phyloP scores from a whole-genome alignment of 768 basidiomycete genomes.

The Auricularia sp. region DNA sequence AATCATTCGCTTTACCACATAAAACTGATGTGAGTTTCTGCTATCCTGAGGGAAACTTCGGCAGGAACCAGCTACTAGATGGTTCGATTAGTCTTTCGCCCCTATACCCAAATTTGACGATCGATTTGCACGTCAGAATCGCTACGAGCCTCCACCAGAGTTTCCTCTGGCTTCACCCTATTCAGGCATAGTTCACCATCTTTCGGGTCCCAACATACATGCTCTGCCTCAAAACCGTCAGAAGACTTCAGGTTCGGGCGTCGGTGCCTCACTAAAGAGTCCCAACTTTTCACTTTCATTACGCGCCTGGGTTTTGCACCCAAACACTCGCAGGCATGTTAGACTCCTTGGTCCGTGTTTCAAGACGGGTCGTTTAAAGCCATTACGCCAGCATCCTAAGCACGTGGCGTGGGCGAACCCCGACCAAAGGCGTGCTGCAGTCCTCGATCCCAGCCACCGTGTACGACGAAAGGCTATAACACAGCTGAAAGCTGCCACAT shows the following conservation, averaged over 20 bases:
- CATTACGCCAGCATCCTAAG: slow-evolving; percentile 71
- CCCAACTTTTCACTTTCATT: slow-evolving; percentile 68
- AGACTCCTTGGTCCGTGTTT: slow-evolving; percentile 83
- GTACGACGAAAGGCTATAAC: slow-evolving; percentile 54
- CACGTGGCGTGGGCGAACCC: slow-evolving; percentile 44
- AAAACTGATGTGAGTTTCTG: slow-evolving; percentile 50
- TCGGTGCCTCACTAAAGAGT: slow-evolving; percentile 57
- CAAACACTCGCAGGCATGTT: slow-evolving; percentile 75
- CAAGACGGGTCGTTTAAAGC: slow-evolving; percentile 75
- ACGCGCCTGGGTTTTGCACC: slow-evolving; percentile 58
- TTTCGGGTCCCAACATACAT: slow-evolving; percentile 82
- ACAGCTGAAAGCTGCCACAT: slow-evolving; percentile 53
- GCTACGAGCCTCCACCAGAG: slow-evolving; percentile 93
- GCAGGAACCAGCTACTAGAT: slow-evolving; percentile 90
- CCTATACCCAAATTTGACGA: slow-evolving; percentile 93
- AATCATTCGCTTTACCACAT: slow-evolving; percentile 78
- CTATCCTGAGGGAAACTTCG: slow-evolving; percentile 79
- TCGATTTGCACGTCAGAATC: slow-evolving; percentile 95
- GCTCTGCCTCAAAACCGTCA: slow-evolving; percentile 72
- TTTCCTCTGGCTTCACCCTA: slow-evolving; percentile 92
- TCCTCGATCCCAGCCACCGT: slow-evolving; percentile 50
- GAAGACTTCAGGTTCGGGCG: slow-evolving; percentile 66
- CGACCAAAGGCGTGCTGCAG: slow-evolving; percentile 50
- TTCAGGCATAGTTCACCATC: slow-evolving; percentile 86
- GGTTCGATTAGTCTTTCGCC: slow-evolving; percentile 95